Conservation (phyloP, 2,329 filamentous ascomycete species). For the Cryphonectria nitschkei region DNA sequence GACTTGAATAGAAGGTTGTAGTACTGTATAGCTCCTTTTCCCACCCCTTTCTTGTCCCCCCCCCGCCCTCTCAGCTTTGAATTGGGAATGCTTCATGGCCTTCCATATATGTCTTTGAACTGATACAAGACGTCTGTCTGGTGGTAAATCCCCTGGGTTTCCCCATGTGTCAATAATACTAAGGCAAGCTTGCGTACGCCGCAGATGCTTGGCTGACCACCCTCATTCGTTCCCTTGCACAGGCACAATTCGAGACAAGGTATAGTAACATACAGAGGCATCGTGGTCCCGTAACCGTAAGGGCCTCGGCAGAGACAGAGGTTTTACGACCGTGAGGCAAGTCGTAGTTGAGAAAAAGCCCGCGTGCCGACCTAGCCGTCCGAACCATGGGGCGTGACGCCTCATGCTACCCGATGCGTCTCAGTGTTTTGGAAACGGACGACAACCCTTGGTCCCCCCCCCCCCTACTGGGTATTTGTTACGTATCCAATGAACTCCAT, state of each 20-base stretch:
- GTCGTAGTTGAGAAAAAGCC: background rate
- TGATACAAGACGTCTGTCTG: too few species aligned
- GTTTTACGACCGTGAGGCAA: background rate
- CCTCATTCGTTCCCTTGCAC: background rate
- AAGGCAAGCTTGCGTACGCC: too few species aligned
- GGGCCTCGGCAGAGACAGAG: background rate
- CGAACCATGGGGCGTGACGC: background rate
- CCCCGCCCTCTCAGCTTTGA: background rate
- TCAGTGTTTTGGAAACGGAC: background rate
- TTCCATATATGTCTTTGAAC: too few species aligned
- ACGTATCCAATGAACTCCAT: too few species aligned
- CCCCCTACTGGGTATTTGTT: background rate
- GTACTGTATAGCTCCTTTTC: background rate
- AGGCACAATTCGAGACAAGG: background rate
- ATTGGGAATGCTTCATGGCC: too few species aligned
- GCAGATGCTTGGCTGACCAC: background rate
- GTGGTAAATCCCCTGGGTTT: background rate
- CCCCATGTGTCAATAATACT: too few species aligned
- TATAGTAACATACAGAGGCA: background rate
- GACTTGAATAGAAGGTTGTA: constrained; percentile 8
- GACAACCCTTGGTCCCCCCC: background rate
- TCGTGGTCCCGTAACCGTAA: background rate
- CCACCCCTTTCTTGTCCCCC: background rate
- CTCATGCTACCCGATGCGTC: background rate
- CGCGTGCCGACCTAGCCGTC: constrained; percentile 9